A percentile compares a stretch with the other conserved stretches of the same genome.
phyloP scores from a whole-genome alignment of 495 filamentous ascomycete genomes.

The Viridothelium virens region DNA sequence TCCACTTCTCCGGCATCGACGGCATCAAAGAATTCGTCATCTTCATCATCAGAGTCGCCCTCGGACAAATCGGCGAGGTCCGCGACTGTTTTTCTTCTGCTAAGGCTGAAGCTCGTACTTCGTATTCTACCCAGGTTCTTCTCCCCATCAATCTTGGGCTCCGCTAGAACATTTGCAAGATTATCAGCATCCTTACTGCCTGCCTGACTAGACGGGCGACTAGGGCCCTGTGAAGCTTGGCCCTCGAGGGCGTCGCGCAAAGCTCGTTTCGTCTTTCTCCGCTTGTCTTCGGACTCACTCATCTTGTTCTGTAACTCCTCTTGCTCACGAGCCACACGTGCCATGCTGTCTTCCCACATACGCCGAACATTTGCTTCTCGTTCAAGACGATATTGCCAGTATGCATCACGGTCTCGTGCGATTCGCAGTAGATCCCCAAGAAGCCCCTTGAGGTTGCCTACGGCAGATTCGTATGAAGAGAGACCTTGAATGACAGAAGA shows the following conservation, averaged over 20 bases:
- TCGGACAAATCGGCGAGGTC: constrained; percentile 45
- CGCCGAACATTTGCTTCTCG: constrained; percentile 78
- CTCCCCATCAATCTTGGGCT: constrained; percentile 4
- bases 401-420: constrained; percentile 83
- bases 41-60: constrained; percentile 60
- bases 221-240: constrained; percentile 33
- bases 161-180: constrained; percentile 19
- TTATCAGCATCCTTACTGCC: constrained; percentile 23
- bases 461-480: constrained; percentile 80
- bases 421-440: constrained; percentile 85
- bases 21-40: constrained; percentile 97
- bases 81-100: constrained; percentile 49
- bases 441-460: constrained; percentile 76
- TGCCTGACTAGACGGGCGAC: constrained; percentile 13
- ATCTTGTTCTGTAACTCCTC: constrained; percentile 81
- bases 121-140: not conserved
- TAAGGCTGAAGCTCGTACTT: not conserved
- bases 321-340: constrained; percentile 82
- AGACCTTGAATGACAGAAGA: constrained; percentile 68
- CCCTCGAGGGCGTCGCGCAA: constrained; percentile 78
- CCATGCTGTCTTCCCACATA: constrained; percentile 99
- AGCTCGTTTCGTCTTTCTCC: constrained; percentile 80
- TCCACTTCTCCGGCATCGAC: constrained; percentile 88
- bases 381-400: constrained; percentile 92
- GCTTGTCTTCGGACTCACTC: constrained; percentile 82